phyloP scores from a whole-genome alignment of 345 rosid species.

The Citrus medica region DNA sequence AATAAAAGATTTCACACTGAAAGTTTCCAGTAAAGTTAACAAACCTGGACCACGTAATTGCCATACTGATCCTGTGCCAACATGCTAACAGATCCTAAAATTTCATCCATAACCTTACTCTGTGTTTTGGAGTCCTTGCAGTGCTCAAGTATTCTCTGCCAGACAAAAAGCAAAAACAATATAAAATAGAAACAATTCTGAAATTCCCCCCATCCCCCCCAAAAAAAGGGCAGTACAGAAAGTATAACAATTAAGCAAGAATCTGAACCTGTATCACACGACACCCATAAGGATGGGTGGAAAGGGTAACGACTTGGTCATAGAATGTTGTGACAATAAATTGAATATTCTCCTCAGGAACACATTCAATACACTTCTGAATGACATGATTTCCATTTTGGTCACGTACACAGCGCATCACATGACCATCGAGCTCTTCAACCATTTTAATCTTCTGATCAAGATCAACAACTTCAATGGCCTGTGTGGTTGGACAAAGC shows the following conservation, averaged over 20 bases:
- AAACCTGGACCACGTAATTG: constrained; percentile 67
- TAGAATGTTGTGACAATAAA: constrained; percentile 48
- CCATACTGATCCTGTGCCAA: constrained; percentile 71
- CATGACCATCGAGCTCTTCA: constrained; percentile 55
- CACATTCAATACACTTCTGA: constrained; percentile 70
- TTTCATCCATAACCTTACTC: constrained; percentile 60
- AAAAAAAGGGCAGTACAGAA: neutral
- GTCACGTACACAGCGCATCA: constrained; percentile 66
- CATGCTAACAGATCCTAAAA: constrained; percentile 53
- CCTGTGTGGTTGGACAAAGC: constrained; percentile 31
- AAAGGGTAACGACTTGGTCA: constrained; percentile 52
- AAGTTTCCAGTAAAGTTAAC: constrained; percentile 2
- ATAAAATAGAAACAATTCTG: neutral
- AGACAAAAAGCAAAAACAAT: constrained; percentile 3
- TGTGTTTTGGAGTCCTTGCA: constrained; percentile 46
- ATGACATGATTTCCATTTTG: constrained; percentile 78
- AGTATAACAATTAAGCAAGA: neutral
- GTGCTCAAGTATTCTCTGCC: constrained; percentile 62
- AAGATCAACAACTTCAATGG: constrained; percentile 59
- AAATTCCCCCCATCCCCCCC: too few species aligned
- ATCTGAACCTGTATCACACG: constrained; percentile 58
- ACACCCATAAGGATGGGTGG: constrained; percentile 71
- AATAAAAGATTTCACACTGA: neutral
- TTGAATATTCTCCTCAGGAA: constrained; percentile 51
- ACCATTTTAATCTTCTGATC: constrained; percentile 69